phyloP scores from a whole-genome alignment of 306 rosid genomes.

The Castanea mollissima region DNA sequence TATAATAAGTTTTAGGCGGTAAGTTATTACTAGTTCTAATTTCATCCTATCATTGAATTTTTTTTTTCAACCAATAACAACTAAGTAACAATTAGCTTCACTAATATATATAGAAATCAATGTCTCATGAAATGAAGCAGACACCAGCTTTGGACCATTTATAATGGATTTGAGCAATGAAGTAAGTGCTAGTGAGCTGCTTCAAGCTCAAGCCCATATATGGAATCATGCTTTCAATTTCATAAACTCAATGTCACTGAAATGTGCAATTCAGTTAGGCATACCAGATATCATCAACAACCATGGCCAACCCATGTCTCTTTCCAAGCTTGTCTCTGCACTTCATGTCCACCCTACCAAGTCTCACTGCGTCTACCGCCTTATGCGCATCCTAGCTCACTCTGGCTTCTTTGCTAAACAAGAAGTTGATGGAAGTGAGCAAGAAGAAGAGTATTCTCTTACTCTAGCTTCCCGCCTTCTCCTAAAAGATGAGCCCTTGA shows the following conservation, averaged over 20 bases:
- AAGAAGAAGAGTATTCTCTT: constrained; percentile 18
- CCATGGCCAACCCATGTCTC: constrained; percentile 24
- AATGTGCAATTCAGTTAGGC: constrained; percentile 34
- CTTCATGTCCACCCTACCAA: constrained; percentile 24
- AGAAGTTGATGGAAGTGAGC: neutral
- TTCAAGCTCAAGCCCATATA: constrained; percentile 19
- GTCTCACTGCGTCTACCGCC: constrained; percentile 16
- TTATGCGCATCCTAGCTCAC: constrained; percentile 29
- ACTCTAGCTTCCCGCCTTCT: constrained; percentile 22
- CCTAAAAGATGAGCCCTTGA: constrained; percentile 1
- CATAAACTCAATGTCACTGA: constrained; percentile 26
- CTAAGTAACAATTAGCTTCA: too few species aligned
- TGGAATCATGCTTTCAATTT: constrained; percentile 1
- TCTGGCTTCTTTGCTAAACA: constrained; percentile 24
- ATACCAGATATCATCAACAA: constrained; percentile 20
- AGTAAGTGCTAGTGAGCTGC: neutral
- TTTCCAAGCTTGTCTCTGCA: constrained; percentile 1
- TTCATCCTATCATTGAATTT: too few species aligned
- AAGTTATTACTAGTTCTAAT: too few species aligned
- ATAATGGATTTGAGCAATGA: too few species aligned
- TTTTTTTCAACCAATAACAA: too few species aligned
- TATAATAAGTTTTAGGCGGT: too few species aligned
- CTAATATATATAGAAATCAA: too few species aligned
- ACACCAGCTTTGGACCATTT: too few species aligned
- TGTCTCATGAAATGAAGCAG: too few species aligned